Base-by-base conservation (phyloP, 495 filamentous ascomycete genomes). In the Halenospora varia region DNA sequence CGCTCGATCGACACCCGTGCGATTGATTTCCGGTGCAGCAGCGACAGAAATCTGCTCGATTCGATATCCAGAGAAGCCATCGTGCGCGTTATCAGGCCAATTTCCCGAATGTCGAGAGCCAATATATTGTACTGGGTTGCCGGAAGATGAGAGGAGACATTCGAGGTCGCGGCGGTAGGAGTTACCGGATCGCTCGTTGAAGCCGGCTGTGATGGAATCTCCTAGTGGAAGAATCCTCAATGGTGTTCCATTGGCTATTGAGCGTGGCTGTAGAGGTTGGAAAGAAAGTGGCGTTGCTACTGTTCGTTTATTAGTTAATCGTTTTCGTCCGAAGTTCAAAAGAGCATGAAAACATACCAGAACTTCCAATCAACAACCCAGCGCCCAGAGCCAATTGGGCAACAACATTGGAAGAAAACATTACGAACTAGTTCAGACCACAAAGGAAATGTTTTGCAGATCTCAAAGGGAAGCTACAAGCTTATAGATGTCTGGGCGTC, bases 161-260 rank as follows among this genome's bases (percentile, higher is more conserved):
- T 64, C 66, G 11, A 78, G 63, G 57, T 72, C 65, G 39, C 71
- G 72, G 29, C 80, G 77, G 63, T 78, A 84, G 6, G 29, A 35
- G 29, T 35, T 35, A 13, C 29, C 29, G 29, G 6, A 6, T 35
- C 6, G 29, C 13, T 35, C 29, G 6, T 6, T 4, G 29, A 6
- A 35, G 6, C 29, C 29, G 4, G 29, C 29, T 35, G 29, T 35
- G 29, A 35, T 35, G 6, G 29, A 35, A 13, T 35, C 29, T 13
- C 29, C 29, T 6, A 35, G 29, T 35, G 29, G 29, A 4, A 35
- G 13, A 35, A 35, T 35, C 29, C 29, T 4, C 29, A 35, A 35
- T 13, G 29, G 29, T 13, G 29, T 13, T 13, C 6, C 29, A 35
- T 35, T 35, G 29, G 29, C 29, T 22, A 18, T 13, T 10, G 10